phyloP scores from a whole-genome alignment of 495 filamentous ascomycete genomes.

The Collariella sp. region DNA sequence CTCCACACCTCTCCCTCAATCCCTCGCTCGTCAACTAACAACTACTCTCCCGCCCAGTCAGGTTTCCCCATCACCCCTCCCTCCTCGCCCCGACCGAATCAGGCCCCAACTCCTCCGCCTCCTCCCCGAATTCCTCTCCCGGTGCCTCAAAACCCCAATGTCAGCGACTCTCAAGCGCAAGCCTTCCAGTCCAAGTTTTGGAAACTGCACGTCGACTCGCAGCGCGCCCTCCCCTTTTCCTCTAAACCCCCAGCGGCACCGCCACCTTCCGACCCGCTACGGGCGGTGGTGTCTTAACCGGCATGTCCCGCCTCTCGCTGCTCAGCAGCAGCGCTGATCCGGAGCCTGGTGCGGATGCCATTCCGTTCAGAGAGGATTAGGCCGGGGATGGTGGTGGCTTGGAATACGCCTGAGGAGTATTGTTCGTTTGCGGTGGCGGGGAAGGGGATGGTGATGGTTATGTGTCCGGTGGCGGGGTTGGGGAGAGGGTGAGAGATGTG shows the following conservation, averaged over 20 bases:
- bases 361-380: conserved; percentile 27
- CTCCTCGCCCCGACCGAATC: conserved; percentile 19
- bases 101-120: conserved; percentile 21
- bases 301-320: neutral
- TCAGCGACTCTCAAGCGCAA: conserved; percentile 19
- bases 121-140: conserved; percentile 16
- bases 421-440: neutral
- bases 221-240: neutral
- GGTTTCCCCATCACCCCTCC: conserved; percentile 8
- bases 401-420: neutral
- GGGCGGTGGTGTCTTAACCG: too few species aligned
- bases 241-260: neutral
- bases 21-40: neutral
- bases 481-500: conserved; percentile 15
- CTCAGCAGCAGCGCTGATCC: conserved; percentile 14
- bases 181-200: conserved; percentile 31
- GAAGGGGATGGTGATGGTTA: conserved; percentile 9
- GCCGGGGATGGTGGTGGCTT: conserved; percentile 29
- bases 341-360: neutral
- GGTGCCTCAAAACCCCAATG: conserved; percentile 20
- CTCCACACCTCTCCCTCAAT: neutral
- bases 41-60: conserved; percentile 10
- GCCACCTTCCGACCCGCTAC: neutral
- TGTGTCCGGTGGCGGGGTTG: conserved; percentile 12
- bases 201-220: conserved; percentile 28